These are phyloP conservation scores for Thalassiosira livingstoniorum DNA, from an alignment of 352 stramenopile species.

Conservation along the genomic window DNA sequence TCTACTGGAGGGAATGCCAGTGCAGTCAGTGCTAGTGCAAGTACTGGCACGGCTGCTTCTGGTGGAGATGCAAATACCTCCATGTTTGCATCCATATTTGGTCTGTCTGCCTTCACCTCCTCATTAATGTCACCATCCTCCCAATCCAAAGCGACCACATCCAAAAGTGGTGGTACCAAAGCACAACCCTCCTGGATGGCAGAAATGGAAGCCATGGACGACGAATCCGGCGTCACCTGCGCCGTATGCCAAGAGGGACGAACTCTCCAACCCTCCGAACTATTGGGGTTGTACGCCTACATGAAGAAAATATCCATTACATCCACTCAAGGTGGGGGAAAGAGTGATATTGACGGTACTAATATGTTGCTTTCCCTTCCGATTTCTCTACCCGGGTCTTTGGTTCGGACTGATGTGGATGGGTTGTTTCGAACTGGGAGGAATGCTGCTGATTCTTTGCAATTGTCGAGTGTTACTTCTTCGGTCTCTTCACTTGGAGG, in stretches of 20 bases:
- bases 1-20: too few relatives aligned
- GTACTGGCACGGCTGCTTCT: background rate
- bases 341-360: slow-evolving; percentile 73
- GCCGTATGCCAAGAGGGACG: slow-evolving; percentile 82
- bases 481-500: slow-evolving; percentile 32
- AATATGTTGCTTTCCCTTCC: slow-evolving; percentile 71
- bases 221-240: slow-evolving; percentile 79
- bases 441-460: slow-evolving; percentile 58
- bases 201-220: slow-evolving; percentile 83
- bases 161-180: slow-evolving; percentile 6
- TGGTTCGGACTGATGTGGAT: slow-evolving; percentile 35
- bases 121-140: slow-evolving; percentile 31
- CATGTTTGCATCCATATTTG: slow-evolving; percentile 68
- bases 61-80: slow-evolving; percentile 47
- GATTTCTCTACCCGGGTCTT: slow-evolving; percentile 45
- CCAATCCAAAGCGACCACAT: background rate
- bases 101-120: slow-evolving; percentile 48
- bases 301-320: slow-evolving; percentile 82
- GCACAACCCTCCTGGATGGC: slow-evolving; percentile 75
- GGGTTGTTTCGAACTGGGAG: slow-evolving; percentile 65
- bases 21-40: slow-evolving; percentile 7
- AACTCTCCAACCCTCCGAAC: slow-evolving; percentile 73
- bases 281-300: slow-evolving; percentile 83
- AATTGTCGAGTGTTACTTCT: slow-evolving; percentile 42
- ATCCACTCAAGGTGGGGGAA: slow-evolving; percentile 53